A percentile compares a stretch with the other conserved stretches of the same genome.
Evolutionary conservation across 352 stramenopile species (phyloP).

Genomic region (Thalassiosira mediterranea): DNA sequence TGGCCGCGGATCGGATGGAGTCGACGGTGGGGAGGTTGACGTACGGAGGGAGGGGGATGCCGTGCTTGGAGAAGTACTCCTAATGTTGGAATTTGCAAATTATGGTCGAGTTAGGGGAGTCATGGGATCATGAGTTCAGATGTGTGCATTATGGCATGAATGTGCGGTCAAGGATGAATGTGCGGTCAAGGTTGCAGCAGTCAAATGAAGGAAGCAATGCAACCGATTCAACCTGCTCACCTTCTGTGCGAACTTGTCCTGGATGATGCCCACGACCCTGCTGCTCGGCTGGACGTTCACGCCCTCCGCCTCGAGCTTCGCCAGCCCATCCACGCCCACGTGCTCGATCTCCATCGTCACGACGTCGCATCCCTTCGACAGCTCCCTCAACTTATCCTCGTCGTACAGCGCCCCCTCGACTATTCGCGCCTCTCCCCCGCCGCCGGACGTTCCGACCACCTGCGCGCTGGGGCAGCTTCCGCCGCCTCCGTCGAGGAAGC

Average conservation of each 20-base stretch:
- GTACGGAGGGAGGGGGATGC: constrained; percentile 76
- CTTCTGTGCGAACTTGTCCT: constrained; percentile 98
- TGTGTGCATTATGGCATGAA: no score
- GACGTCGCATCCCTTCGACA: constrained; percentile 87
- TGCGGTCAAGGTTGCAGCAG: constrained; percentile 50
- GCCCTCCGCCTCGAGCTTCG: constrained; percentile 82
- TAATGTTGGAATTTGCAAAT: constrained; percentile 75
- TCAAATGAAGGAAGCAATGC: constrained; percentile 65
- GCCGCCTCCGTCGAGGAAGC: constrained; percentile 90
- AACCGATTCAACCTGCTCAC: constrained; percentile 41
- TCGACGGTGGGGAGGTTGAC: constrained; percentile 73
- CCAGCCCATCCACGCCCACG: constrained; percentile 92
- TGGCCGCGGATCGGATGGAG: constrained; percentile 71
- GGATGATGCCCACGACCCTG: constrained; percentile 93
- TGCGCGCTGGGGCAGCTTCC: constrained; percentile 57
- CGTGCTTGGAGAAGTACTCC: constrained; percentile 74
- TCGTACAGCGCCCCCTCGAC: constrained; percentile 86
- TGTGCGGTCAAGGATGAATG: no score
- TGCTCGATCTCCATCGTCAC: constrained; percentile 99
- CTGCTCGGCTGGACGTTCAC: constrained; percentile 90
- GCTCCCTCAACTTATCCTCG: constrained; percentile 77
- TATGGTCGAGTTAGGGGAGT: no score
- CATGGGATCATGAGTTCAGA: no score
- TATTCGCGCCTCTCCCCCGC: constrained; percentile 84
- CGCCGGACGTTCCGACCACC: constrained; percentile 69